phyloP scores from a whole-genome alignment of 139 green algal genomes.

The Diplosphaera chodatii region DNA sequence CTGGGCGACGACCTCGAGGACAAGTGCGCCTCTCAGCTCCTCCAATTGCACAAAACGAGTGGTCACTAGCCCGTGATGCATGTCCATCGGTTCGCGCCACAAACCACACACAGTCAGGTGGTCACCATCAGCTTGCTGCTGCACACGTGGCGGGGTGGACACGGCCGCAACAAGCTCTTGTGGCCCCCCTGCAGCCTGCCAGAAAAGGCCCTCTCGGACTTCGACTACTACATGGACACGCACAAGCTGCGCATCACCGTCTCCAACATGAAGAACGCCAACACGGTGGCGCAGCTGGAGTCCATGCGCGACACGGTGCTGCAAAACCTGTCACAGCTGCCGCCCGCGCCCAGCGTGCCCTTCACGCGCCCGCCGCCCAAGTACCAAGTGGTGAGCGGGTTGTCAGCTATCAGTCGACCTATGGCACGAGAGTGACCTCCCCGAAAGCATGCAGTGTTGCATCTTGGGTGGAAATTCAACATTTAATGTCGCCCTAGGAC shows the following conservation, averaged over 20 bases:
- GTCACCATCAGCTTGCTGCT: no score
- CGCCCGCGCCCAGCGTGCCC: slow-evolving; percentile 49
- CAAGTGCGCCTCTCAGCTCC: slow-evolving; percentile 37
- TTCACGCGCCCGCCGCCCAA: slow-evolving; percentile 34
- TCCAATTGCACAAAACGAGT: no score
- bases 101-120: no score
- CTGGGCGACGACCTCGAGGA: slow-evolving; percentile 79
- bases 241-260: slow-evolving; percentile 72
- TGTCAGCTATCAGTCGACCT: no score
- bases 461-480: no score
- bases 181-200: slow-evolving; percentile 39
- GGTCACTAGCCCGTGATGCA: no score
- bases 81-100: no score
- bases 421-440: no score
- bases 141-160: no score
- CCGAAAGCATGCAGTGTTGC: no score
- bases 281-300: slow-evolving; percentile 72
- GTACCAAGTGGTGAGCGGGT: slow-evolving; percentile 19
- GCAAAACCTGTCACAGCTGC: slow-evolving; percentile 60
- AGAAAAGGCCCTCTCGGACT: slow-evolving; percentile 38
- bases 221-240: slow-evolving; percentile 88
- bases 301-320: slow-evolving; percentile 57
- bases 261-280: slow-evolving; percentile 92
- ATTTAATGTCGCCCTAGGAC: no score
- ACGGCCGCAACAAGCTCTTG: no score